These are phyloP conservation scores for Fusarium sp. DNA, from an alignment of 2,329 filamentous ascomycete genomes.

Conservation along the genomic window DNA sequence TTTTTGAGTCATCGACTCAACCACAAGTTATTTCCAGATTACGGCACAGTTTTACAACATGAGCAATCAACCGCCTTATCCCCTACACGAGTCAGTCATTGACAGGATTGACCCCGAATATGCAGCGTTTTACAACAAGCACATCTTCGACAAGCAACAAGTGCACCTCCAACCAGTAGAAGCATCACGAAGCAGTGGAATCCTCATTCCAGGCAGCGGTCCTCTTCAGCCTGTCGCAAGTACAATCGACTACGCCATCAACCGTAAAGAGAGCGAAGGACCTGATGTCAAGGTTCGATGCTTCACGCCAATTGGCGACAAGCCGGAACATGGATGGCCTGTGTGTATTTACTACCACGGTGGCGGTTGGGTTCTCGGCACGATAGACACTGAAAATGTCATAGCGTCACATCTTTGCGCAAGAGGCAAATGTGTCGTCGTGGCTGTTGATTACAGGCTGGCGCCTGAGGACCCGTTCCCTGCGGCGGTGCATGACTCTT, in stretches of 20 bases:
- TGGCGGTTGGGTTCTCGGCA: constrained; percentile 13
- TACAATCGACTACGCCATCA: neutral
- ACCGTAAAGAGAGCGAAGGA: constrained; percentile 4
- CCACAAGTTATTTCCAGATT: rapidly evolving
- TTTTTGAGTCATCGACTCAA: rapidly evolving
- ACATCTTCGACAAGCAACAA: constrained; percentile 21
- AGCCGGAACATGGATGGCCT: constrained; percentile 1
- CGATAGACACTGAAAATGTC: constrained; percentile 13
- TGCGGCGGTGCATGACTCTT: constrained; percentile 11
- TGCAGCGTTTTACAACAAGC: constrained; percentile 8
- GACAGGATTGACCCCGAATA: neutral
- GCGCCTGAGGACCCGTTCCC: constrained; percentile 4
- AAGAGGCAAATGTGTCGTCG: neutral
- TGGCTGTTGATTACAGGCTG: constrained; percentile 8
- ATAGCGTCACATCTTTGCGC: constrained; percentile 15
- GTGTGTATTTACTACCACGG: constrained; percentile 19
- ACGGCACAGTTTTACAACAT: rapidly evolving
- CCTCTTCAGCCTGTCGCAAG: neutral
- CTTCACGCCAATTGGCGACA: neutral
- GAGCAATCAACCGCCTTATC: constrained; percentile 7
- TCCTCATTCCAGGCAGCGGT: constrained; percentile 6
- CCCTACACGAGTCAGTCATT: neutral
- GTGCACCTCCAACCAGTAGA: constrained; percentile 11
- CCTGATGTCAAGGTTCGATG: neutral
- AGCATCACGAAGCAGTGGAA: neutral